Percentiles rank a stretch among this genome's conserved stretches.
Conservation (phyloP, 768 basidiomycete species). For the Serendipita sp. region DNA sequence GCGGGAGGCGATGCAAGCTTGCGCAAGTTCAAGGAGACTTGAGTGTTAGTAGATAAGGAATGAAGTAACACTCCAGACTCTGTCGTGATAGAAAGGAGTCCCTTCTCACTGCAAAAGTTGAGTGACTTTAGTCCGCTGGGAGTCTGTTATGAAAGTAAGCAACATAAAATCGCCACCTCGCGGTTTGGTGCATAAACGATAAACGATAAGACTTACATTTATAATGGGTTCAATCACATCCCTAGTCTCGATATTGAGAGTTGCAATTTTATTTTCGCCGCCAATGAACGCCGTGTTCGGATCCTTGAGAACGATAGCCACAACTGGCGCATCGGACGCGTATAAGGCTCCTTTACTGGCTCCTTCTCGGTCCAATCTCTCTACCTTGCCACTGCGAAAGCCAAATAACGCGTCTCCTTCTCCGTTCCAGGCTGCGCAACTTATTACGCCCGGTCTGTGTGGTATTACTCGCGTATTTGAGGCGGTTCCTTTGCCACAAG, state of each 20-base stretch:
- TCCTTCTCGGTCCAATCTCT: not conserved
- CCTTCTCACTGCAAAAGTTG: not conserved
- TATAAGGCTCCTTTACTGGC: not conserved
- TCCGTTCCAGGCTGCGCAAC: not conserved
- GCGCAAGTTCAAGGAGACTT: not conserved
- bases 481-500: not conserved
- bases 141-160: not conserved
- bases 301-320: not conserved
- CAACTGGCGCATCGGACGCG: not conserved
- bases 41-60: not conserved
- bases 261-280: not conserved
- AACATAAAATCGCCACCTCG: not conserved
- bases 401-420: not conserved
- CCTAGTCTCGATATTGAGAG: not conserved
- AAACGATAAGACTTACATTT: not conserved
- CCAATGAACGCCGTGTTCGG: not conserved
- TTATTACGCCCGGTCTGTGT: not conserved
- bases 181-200: not conserved
- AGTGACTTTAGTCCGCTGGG: not conserved
- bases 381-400: not conserved
- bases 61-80: not conserved
- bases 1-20: not conserved
- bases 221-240: not conserved
- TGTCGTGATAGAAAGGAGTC: not conserved
- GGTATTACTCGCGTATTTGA: not conserved